phyloP scores from a whole-genome alignment of 2,329 filamentous ascomycete species.

The Xylaria multiplex region DNA sequence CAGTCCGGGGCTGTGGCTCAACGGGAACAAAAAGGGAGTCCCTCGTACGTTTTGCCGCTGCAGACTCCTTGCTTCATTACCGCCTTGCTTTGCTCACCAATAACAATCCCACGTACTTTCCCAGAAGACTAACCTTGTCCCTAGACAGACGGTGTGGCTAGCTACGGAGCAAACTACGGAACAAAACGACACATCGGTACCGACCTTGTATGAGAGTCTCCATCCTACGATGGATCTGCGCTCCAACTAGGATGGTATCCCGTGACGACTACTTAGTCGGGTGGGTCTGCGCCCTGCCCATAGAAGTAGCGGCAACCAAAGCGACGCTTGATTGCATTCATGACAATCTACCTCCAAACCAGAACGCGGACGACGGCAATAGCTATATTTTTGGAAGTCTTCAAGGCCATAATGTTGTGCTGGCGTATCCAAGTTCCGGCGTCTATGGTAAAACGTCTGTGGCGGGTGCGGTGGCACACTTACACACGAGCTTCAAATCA shows the following conservation, averaged over 20 bases:
- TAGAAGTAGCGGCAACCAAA: conserved; percentile 16
- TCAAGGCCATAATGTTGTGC: conserved; percentile 10
- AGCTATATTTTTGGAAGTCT: conserved; percentile 16
- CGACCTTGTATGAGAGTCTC: too few species aligned
- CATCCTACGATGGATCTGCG: too few species aligned
- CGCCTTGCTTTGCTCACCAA: too few species aligned
- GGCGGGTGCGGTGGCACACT: background rate
- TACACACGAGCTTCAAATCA: background rate
- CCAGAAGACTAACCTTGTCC: too few species aligned
- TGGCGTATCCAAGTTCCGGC: background rate
- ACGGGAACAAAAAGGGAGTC: too few species aligned
- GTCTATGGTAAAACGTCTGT: background rate
- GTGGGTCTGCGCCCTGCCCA: conserved; percentile 15
- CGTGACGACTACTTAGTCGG: conserved; percentile 5
- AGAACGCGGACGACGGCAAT: background rate
- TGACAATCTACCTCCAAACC: conserved; percentile 1
- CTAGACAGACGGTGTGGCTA: too few species aligned
- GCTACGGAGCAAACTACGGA: too few species aligned
- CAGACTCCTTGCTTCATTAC: too few species aligned
- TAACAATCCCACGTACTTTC: too few species aligned
- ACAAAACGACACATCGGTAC: too few species aligned
- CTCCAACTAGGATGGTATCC: background rate
- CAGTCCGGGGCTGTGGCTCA: too few species aligned
- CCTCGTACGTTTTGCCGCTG: too few species aligned
- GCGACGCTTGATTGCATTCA: conserved; percentile 15